Evolutionary conservation across 176 grass and related monocot genomes (phyloP).

Genomic region (Canna indica): DNA sequence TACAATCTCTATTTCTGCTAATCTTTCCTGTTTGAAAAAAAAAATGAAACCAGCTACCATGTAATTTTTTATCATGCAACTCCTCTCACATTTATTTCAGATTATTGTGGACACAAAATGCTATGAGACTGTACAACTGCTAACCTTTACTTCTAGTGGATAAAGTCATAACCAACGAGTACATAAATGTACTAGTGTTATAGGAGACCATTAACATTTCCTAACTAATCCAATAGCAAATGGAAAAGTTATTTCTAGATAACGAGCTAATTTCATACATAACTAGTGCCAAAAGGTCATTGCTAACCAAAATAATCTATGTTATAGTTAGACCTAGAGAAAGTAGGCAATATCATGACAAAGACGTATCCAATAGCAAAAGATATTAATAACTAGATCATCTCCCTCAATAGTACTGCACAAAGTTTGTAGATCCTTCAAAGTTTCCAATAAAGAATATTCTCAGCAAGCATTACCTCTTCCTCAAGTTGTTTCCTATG

Average conservation of each 20-base stretch:
- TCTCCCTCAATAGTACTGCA: no score
- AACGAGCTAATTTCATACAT: no score
- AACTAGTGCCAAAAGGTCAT: no score
- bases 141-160: not conserved
- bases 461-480: constrained; percentile 39
- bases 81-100: not conserved
- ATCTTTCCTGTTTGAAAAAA: not conserved
- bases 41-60: not conserved
- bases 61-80: not conserved
- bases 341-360: no score
- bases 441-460: not conserved
- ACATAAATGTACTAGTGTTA: not conserved
- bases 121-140: not conserved
- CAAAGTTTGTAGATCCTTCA: not conserved
- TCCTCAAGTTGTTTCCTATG: constrained; percentile 71
- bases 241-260: not conserved
- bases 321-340: no score
- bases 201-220: not conserved
- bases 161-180: not conserved
- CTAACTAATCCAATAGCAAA: not conserved
- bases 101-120: not conserved
- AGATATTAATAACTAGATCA: no score
- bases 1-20: not conserved
- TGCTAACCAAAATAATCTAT: no score
- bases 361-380: no score